Evolutionary conservation across 495 filamentous ascomycete genomes (phyloP).

Genomic region (Talaromyces liani): DNA sequence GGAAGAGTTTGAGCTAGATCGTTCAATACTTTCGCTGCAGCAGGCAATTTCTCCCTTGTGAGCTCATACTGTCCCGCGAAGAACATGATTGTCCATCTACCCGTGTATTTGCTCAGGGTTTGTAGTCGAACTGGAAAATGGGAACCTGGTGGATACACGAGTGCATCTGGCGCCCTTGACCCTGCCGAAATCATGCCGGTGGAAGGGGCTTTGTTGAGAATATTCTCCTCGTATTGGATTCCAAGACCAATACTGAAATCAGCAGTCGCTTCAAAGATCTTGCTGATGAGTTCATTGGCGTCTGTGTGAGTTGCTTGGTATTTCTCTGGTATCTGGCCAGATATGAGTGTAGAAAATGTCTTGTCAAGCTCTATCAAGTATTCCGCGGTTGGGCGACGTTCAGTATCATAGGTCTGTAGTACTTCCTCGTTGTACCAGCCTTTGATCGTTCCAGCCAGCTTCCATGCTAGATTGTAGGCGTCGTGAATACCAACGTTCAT

Average conservation of each 20-base stretch:
- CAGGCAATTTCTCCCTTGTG: neutral
- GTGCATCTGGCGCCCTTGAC: neutral
- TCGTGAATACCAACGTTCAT: constrained; percentile 58
- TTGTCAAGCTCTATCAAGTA: neutral
- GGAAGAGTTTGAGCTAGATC: neutral
- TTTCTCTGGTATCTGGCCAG: neutral
- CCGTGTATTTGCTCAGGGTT: neutral
- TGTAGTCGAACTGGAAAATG: neutral
- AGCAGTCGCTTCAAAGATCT: neutral
- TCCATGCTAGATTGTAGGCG: constrained; percentile 53
- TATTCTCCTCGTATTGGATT: neutral
- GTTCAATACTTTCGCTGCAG: neutral
- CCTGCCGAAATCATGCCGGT: neutral
- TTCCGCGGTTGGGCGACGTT: constrained; percentile 15
- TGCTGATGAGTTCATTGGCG: neutral
- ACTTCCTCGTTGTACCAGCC: constrained; percentile 24
- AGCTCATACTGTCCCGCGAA: neutral
- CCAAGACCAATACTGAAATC: neutral
- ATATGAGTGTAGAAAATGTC: neutral
- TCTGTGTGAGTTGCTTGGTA: neutral
- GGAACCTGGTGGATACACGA: neutral
- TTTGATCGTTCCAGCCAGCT: constrained; percentile 32
- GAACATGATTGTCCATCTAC: neutral
- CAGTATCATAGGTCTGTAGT: constrained; percentile 32
- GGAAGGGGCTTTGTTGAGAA: neutral